phyloP scores from a whole-genome alignment of 1,284 basidiomycete species.

The Microbotryum violaceum region DNA sequence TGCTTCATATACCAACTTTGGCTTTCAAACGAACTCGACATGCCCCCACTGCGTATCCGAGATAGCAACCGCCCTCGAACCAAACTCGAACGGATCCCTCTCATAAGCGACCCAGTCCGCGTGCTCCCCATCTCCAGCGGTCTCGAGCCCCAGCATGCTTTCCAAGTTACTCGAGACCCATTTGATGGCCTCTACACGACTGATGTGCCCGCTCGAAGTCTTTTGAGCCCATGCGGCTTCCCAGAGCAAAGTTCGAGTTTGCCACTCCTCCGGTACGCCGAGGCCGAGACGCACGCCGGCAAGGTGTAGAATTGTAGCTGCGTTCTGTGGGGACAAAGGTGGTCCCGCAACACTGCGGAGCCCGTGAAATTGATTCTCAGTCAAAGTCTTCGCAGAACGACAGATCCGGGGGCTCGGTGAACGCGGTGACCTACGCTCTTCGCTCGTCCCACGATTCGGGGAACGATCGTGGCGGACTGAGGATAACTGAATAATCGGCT shows the following conservation, averaged over 20 bases:
- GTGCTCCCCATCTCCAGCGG: constrained; percentile 33
- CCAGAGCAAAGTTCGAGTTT: constrained; percentile 59
- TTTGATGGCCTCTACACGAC: constrained; percentile 51
- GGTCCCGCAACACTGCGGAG: constrained; percentile 50
- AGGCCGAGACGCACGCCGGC: constrained; percentile 69
- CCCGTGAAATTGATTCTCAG: background rate
- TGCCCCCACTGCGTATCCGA: background rate
- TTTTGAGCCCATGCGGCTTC: constrained; percentile 58
- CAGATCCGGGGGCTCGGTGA: too few species aligned
- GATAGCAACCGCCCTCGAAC: constrained; percentile 14
- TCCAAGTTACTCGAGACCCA: constrained; percentile 59
- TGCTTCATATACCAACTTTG: background rate
- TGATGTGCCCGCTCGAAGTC: constrained; percentile 46
- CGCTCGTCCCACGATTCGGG: constrained; percentile 61
- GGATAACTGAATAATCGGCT: constrained; percentile 63
- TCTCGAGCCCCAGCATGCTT: constrained; percentile 53
- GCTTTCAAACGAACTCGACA: background rate
- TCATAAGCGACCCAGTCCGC: constrained; percentile 60
- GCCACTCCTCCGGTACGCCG: constrained; percentile 53
- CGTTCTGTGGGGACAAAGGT: constrained; percentile 59
- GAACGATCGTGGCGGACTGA: constrained; percentile 56
- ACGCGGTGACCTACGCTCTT: constrained; percentile 49
- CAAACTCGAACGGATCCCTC: constrained; percentile 34
- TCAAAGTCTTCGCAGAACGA: background rate
- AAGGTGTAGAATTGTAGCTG: constrained; percentile 54